A percentile compares a stretch with the other conserved stretches of the same genome.
Conservation (phyloP, 305 asterid species). For the Rubia tinctorum region DNA sequence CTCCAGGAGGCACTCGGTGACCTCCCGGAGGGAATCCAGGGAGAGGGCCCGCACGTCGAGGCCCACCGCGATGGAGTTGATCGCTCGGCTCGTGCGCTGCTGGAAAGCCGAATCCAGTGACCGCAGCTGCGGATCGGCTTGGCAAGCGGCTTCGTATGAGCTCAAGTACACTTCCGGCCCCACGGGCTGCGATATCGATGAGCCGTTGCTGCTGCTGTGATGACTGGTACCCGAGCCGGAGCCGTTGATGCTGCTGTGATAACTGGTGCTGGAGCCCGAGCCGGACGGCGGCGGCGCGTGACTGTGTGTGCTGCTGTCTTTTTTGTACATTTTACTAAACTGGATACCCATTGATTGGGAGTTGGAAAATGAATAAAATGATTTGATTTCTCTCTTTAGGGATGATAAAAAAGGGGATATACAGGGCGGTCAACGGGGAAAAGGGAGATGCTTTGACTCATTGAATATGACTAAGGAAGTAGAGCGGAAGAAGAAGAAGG, state of each 20-base stretch:
- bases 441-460: not conserved
- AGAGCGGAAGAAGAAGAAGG: not conserved
- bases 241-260: slow-evolving; percentile 15
- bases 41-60: slow-evolving; percentile 63
- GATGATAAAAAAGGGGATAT: not conserved
- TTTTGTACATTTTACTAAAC: slow-evolving; percentile 33
- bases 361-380: not conserved
- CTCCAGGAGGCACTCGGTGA: slow-evolving; percentile 61
- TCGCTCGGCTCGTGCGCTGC: slow-evolving; percentile 63
- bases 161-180: slow-evolving; percentile 38
- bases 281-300: slow-evolving; percentile 14
- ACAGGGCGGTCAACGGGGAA: not conserved
- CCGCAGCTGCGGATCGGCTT: slow-evolving; percentile 66
- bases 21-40: slow-evolving; percentile 72
- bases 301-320: slow-evolving; percentile 23
- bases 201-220: not conserved
- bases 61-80: slow-evolving; percentile 66
- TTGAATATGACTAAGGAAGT: not conserved
- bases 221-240: slow-evolving; percentile 12
- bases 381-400: not conserved
- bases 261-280: slow-evolving; percentile 12
- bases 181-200: not conserved
- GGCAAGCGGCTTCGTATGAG: slow-evolving; percentile 83
- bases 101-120: slow-evolving; percentile 59
- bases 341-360: slow-evolving; percentile 42